Base-by-base conservation (phyloP, 148 eudicot genomes). In the Heliamphora exappendiculata region DNA sequence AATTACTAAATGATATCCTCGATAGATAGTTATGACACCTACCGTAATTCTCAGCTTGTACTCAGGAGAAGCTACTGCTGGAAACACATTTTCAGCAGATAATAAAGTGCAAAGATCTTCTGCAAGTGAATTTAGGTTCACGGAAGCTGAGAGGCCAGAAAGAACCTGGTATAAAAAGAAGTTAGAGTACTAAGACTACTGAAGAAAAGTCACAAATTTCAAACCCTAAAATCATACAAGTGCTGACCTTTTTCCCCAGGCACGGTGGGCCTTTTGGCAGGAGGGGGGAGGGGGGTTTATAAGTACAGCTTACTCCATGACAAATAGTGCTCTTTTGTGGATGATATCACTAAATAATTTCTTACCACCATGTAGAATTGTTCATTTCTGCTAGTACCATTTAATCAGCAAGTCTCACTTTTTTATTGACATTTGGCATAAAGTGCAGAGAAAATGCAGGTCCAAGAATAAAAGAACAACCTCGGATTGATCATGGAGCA, bases 1-100 rank as follows among this genome's bases (percentile, higher is more conserved):
- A 59, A 57, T 54, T 67, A 70, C 51, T 4, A 68, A 75, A 71
- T 65, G 64, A 50, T 70, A 54, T 44, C 67, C 53, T 54, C 31
- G 70, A 68, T 34, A 9, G 5, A 12, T 22, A 55, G 36, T 33
- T 17, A 78, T 44, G 42, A 53, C 69, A 71, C 86, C 37, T 88
- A 95, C 99, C 85, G 93, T 93, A 64, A 89, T 82, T 83, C 99
- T 86, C 74, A 95, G 80, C 77, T 84, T 91, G 84, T 91, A 88
- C 77, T 93, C 91, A 14, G 93, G 45, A 26, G 94, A 89, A 78
- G 86, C 90, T 79, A 88, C 85, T 3, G 94, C 85, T 5, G 94
- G 86, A 62, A 83, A 84, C 54, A 22, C 70, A 42, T 81, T 72
- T 74, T 78, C 83, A 7, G 80, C 67, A 2, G 94, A 86, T 51